phyloP scores from a whole-genome alignment of 495 filamentous ascomycete genomes.

The Penicillium odoratum region DNA sequence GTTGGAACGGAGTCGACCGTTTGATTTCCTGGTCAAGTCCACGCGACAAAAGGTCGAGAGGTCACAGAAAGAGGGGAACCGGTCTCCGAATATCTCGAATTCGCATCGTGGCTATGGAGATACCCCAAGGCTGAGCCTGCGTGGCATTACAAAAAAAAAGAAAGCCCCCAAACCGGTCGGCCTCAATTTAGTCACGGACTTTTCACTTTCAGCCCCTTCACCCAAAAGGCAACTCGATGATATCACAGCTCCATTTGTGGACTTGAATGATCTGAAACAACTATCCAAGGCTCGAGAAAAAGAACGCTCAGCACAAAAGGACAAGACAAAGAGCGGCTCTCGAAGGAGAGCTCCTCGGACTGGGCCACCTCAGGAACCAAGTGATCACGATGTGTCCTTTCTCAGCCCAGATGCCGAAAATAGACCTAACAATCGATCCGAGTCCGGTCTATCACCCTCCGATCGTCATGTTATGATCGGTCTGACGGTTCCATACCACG shows the following conservation, averaged over 20 bases:
- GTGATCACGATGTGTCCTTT: slow-evolving; percentile 18
- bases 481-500: slow-evolving; percentile 64
- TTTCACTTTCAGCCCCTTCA: slow-evolving; percentile 29
- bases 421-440: slow-evolving; percentile 25
- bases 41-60: slow-evolving; percentile 28
- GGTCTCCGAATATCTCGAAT: slow-evolving; percentile 10
- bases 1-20: slow-evolving; percentile 29
- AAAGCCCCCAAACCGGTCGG: slow-evolving; percentile 50
- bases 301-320: slow-evolving; percentile 31
- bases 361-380: not conserved
- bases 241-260: slow-evolving; percentile 31
- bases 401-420: slow-evolving; percentile 15
- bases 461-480: slow-evolving; percentile 80
- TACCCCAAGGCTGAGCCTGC: slow-evolving; percentile 15
- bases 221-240: not conserved
- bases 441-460: slow-evolving; percentile 69
- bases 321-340: not conserved
- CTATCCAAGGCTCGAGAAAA: slow-evolving; percentile 39
- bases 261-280: slow-evolving; percentile 42
- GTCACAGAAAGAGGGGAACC: slow-evolving; percentile 11
- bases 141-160: slow-evolving; percentile 45
- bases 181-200: slow-evolving; percentile 64
- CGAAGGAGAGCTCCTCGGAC: not conserved
- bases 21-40: slow-evolving; percentile 33
- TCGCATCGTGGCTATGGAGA: not conserved